phyloP scores from a whole-genome alignment of 371 early-diverging fungal genomes.

The Smittium culicis region DNA sequence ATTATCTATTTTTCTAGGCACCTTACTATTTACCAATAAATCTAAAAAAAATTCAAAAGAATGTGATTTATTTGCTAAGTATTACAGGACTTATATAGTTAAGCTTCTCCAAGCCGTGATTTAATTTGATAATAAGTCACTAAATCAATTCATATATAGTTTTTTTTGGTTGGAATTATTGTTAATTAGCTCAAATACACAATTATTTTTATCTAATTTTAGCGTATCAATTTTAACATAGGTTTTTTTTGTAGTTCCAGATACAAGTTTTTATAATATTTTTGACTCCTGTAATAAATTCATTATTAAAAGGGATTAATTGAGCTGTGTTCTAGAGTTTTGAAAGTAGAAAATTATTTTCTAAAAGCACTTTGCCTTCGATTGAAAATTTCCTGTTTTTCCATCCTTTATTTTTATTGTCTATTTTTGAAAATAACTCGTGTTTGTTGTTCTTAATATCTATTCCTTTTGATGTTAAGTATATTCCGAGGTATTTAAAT shows the following conservation, averaged over 20 bases:
- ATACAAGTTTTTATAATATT: not conserved
- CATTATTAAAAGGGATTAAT: not conserved
- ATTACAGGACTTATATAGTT: not conserved
- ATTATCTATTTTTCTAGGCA: not conserved
- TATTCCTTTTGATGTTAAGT: not conserved
- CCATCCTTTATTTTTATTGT: not conserved
- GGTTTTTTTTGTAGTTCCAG: not conserved
- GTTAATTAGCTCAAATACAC: not conserved
- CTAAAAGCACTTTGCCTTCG: not conserved
- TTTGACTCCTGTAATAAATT: not conserved
- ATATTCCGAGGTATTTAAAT: slow-evolving; percentile 9
- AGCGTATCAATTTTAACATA: not conserved
- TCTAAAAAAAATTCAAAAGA: not conserved
- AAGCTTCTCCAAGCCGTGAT: not conserved
- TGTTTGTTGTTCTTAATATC: not conserved
- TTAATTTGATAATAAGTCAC: not conserved
- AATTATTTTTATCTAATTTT: not conserved
- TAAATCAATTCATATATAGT: not conserved
- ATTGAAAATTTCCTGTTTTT: slow-evolving; percentile 6
- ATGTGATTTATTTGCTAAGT: not conserved
- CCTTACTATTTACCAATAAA: not conserved
- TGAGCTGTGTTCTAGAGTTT: not conserved
- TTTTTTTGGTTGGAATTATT: not conserved
- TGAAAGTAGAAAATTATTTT: not conserved
- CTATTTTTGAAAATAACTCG: not conserved